phyloP scores from a whole-genome alignment of 2,329 filamentous ascomycete species.

The Trichothecium sympodiale region DNA sequence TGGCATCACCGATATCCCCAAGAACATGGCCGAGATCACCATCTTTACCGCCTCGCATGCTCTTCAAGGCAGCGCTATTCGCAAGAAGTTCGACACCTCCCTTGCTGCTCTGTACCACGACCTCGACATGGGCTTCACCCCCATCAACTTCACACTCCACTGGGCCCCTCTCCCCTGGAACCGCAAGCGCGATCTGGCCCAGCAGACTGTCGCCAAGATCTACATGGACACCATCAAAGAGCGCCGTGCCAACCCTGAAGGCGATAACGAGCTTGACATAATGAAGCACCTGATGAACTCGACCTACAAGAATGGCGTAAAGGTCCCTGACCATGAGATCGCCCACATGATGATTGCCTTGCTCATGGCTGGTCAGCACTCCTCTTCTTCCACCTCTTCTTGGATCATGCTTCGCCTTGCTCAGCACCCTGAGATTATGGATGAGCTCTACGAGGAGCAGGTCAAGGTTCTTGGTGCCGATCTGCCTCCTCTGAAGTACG shows the following conservation, averaged over 20 bases:
- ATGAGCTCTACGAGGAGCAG: conserved; percentile 79
- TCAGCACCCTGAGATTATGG: conserved; percentile 62
- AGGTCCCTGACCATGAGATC: conserved; percentile 72
- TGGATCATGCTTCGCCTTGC: conserved; percentile 82
- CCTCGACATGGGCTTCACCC: conserved; percentile 80
- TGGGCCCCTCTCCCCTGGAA: conserved; percentile 88
- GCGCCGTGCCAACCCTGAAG: conserved; percentile 43
- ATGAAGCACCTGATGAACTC: conserved; percentile 85
- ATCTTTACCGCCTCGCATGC: conserved; percentile 83
- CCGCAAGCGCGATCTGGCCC: conserved; percentile 66
- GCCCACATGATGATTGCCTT: conserved; percentile 92
- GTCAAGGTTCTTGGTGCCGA: conserved; percentile 59
- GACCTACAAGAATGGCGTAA: conserved; percentile 70
- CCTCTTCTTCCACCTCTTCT: conserved; percentile 69
- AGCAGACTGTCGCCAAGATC: conserved; percentile 67
- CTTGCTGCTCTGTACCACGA: conserved; percentile 80
- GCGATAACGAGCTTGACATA: conserved; percentile 57
- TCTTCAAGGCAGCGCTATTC: conserved; percentile 75
- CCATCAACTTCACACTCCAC: conserved; percentile 82
- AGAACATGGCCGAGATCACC: conserved; percentile 73
- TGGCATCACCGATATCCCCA: conserved; percentile 61
- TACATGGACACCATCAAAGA: conserved; percentile 75
- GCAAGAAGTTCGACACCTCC: conserved; percentile 65
- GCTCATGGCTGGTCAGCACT: conserved; percentile 87
- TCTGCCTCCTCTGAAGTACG: conserved; percentile 64